Percentiles rank a stretch among this genome's conserved stretches.
Evolutionary conservation across 148 eudicot genomes (phyloP).

Genomic region (Polygonum maritimum): DNA sequence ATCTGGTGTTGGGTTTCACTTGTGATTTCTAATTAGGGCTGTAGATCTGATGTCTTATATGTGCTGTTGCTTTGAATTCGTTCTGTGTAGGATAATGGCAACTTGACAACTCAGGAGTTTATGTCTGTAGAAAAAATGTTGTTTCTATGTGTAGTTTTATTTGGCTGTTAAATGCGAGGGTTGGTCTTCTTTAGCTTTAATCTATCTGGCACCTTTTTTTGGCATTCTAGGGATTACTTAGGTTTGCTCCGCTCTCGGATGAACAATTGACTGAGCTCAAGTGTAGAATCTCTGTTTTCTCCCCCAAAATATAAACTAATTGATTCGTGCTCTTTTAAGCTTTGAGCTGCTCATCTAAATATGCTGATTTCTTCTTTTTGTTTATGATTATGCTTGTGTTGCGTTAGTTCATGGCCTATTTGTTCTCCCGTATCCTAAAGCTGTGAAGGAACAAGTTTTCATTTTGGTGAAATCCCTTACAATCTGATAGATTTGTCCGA

Average conservation of each 20-base stretch:
- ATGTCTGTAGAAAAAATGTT: background rate
- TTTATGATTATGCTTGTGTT: background rate
- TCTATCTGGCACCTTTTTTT: background rate
- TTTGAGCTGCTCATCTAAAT: background rate
- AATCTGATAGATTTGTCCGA: background rate
- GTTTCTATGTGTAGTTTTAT: background rate
- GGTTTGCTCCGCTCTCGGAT: background rate
- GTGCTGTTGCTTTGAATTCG: background rate
- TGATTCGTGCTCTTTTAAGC: background rate
- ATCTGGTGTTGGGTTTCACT: background rate
- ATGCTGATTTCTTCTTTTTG: background rate
- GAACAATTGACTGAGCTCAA: background rate
- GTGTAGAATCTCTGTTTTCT: background rate
- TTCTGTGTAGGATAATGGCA: conserved; percentile 1
- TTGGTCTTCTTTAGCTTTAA: background rate
- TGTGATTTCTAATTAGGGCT: background rate
- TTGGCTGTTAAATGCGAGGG: background rate
- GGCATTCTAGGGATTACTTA: background rate
- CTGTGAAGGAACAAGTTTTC: background rate
- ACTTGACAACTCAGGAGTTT: too few species aligned
- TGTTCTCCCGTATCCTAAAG: background rate
- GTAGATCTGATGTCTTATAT: background rate
- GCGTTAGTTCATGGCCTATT: background rate
- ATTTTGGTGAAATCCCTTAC: background rate
- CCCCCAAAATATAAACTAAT: background rate